Conservation (phyloP, 495 filamentous ascomycete species). For the Aspergillus saccharolyticus region DNA sequence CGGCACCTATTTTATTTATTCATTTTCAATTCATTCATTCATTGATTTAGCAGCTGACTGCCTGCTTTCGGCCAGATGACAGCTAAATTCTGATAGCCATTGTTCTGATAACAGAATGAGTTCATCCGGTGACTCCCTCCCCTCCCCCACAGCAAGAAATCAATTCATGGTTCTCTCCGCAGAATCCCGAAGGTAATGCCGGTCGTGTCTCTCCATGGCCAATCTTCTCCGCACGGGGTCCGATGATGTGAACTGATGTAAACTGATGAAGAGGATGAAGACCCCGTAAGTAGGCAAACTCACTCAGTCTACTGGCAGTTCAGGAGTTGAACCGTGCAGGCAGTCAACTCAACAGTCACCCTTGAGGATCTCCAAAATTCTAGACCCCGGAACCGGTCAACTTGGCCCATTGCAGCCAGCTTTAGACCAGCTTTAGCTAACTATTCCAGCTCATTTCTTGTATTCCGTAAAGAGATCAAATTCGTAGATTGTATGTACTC, state of each 20-base stretch:
- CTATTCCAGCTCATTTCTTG: too few relatives aligned
- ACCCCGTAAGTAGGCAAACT: not conserved
- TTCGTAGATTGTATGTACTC: too few relatives aligned
- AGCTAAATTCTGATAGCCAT: not conserved
- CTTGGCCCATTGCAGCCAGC: not conserved
- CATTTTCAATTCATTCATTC: too few relatives aligned
- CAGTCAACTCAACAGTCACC: not conserved
- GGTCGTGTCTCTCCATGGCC: not conserved
- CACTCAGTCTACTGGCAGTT: too few relatives aligned
- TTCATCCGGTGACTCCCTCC: not conserved
- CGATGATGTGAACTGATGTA: too few relatives aligned
- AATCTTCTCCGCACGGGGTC: slow-evolving; percentile 7
- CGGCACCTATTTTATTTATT: not conserved
- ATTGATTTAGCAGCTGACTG: not conserved
- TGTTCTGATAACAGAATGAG: not conserved
- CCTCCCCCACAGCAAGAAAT: too few relatives aligned
- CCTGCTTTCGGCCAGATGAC: not conserved
- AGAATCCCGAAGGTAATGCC: slow-evolving; percentile 8
- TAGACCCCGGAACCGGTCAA: not conserved
- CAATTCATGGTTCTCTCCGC: slow-evolving; percentile 8
- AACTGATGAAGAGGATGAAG: not conserved
- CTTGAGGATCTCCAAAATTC: not conserved
- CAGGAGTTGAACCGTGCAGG: not conserved
- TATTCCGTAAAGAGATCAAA: too few relatives aligned
- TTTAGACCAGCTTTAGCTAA: too few relatives aligned